Conservation (phyloP, 1,284 basidiomycete genomes). For the Gymnopus androsaceus region DNA sequence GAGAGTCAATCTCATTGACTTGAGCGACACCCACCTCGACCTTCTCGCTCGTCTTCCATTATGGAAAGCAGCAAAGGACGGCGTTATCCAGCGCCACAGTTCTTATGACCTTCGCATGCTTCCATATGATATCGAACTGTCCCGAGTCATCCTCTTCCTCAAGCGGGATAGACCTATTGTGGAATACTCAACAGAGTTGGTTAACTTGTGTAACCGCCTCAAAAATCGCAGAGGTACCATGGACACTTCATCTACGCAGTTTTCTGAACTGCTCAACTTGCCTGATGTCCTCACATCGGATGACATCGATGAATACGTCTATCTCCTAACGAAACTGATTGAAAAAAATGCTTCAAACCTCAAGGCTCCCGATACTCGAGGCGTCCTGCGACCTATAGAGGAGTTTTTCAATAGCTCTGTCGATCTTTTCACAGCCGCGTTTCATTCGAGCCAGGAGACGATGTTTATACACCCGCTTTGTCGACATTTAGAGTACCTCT, state of each 20-base stretch:
- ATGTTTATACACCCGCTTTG: slow-evolving; percentile 3
- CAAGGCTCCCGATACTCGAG: not conserved
- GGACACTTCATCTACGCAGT: not conserved
- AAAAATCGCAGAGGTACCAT: not conserved
- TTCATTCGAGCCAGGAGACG: not conserved
- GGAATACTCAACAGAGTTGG: not conserved
- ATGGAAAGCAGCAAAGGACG: not conserved
- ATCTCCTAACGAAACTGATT: not conserved
- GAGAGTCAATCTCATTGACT: not conserved
- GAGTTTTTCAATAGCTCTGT: not conserved
- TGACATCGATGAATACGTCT: not conserved
- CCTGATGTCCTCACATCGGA: not conserved
- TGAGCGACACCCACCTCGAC: not conserved
- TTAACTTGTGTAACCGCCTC: not conserved
- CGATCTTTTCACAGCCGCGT: not conserved
- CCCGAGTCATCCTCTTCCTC: not conserved
- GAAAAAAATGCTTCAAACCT: not conserved
- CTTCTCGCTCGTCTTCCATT: not conserved
- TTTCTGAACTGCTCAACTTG: not conserved
- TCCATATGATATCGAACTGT: not conserved
- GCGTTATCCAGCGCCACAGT: not conserved
- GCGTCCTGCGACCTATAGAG: not conserved
- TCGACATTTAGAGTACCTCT: not conserved
- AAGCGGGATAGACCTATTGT: not conserved
- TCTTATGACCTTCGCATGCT: not conserved